Conservation (phyloP, 1,284 basidiomycete genomes). For the Malassezia sympodialis region DNA sequence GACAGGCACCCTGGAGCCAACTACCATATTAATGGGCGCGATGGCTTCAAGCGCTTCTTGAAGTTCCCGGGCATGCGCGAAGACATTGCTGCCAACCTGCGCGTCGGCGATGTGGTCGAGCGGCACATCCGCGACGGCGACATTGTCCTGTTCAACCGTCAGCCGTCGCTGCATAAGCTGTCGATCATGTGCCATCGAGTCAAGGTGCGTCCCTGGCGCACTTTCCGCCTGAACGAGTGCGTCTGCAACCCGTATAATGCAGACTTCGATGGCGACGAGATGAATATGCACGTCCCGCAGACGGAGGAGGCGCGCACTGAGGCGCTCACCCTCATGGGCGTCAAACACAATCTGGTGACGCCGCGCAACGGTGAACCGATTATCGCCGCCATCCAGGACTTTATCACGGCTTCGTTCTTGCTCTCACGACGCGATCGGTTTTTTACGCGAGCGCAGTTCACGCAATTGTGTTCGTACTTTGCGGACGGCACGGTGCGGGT, state of each 20-base stretch:
- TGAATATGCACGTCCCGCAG: slow-evolving; percentile 97
- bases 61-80: slow-evolving; percentile 41
- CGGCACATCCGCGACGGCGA: slow-evolving; percentile 92
- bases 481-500: slow-evolving; percentile 83
- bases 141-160: slow-evolving; percentile 95
- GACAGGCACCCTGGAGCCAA: slow-evolving; percentile 94
- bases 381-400: slow-evolving; percentile 46
- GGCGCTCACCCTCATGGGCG: slow-evolving; percentile 92
- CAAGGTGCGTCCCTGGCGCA: slow-evolving; percentile 91
- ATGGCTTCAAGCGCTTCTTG: slow-evolving; percentile 59
- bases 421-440: slow-evolving; percentile 86
- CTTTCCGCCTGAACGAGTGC: slow-evolving; percentile 96
- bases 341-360: slow-evolving; percentile 90
- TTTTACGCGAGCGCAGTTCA: slow-evolving; percentile 87
- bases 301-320: slow-evolving; percentile 98
- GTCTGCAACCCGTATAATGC: slow-evolving; percentile 99
- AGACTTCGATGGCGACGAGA: slow-evolving; percentile 99
- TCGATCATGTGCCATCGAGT: slow-evolving; percentile 93
- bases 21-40: slow-evolving; percentile 63
- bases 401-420: slow-evolving; percentile 64
- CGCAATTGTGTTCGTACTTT: slow-evolving; percentile 90
- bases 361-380: slow-evolving; percentile 44
- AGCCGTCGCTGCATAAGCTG: slow-evolving; percentile 76
- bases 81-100: slow-evolving; percentile 59
- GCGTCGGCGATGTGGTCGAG: slow-evolving; percentile 80